Percentiles rank a stretch among this genome's conserved stretches.
These are phyloP conservation scores for Tylopilus sp. DNA, from an alignment of 1,284 basidiomycete genomes.

Conservation along the genomic window DNA sequence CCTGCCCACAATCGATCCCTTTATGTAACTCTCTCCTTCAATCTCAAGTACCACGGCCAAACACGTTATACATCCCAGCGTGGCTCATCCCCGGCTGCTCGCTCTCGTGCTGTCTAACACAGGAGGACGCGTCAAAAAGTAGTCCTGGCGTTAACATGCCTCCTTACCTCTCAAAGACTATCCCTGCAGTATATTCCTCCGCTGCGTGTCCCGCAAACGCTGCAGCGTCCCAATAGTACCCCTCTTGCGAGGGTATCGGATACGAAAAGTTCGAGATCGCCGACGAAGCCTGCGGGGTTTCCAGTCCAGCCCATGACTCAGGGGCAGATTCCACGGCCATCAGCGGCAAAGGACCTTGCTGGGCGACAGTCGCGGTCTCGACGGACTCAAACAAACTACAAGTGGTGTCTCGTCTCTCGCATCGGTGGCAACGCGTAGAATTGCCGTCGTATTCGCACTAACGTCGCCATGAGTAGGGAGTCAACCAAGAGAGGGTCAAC, in stretches of 20 bases:
- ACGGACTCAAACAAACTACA: slow-evolving; percentile 24
- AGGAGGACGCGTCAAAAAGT: slow-evolving; percentile 10
- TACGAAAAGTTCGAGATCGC: slow-evolving; percentile 5
- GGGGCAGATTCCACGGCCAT: not conserved
- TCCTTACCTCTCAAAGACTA: slow-evolving; percentile 13
- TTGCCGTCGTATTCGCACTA: slow-evolving; percentile 22
- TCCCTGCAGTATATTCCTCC: slow-evolving; percentile 9
- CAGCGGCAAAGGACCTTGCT: slow-evolving; percentile 10
- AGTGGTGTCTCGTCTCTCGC: slow-evolving; percentile 4
- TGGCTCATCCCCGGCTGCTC: slow-evolving; percentile 10
- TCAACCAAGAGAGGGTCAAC: not conserved
- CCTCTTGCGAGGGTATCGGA: slow-evolving; percentile 1
- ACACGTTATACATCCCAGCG: slow-evolving; percentile 13
- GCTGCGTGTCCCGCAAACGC: not conserved
- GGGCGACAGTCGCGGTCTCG: not conserved
- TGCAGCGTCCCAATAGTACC: not conserved
- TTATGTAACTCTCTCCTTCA: slow-evolving; percentile 15
- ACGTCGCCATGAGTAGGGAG: slow-evolving; percentile 6
- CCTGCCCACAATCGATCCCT: slow-evolving; percentile 3
- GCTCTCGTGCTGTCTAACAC: slow-evolving; percentile 10
- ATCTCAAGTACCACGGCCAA: slow-evolving; percentile 9
- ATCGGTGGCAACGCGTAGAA: slow-evolving; percentile 20
- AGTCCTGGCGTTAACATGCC: not conserved
- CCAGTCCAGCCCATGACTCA: slow-evolving; percentile 14
- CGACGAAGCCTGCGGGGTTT: slow-evolving; percentile 12